These are phyloP conservation scores for Paramecium caudatum DNA, from an alignment of 73 alveolate genomes.

Conservation along the genomic window DNA sequence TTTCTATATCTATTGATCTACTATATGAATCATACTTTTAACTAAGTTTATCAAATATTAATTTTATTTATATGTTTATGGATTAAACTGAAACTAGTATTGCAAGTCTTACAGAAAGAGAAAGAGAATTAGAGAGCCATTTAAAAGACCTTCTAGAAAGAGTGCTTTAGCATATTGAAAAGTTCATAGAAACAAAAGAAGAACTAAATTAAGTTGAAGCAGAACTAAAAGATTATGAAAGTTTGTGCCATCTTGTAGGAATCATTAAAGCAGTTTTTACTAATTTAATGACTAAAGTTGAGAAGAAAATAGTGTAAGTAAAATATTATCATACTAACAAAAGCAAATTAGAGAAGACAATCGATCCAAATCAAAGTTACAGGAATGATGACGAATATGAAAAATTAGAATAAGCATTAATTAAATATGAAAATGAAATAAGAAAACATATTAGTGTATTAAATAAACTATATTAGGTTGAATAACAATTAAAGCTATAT, in stretches of 20 bases:
- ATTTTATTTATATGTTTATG: conserved; percentile 18
- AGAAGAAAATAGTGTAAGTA: conserved; percentile 56
- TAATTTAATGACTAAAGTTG: conserved; percentile 40
- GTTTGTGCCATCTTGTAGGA: conserved; percentile 41
- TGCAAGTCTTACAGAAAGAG: conserved; percentile 14
- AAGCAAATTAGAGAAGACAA: conserved; percentile 2
- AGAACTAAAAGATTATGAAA: conserved; percentile 64
- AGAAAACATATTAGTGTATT: conserved; percentile 53
- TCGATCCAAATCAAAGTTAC: background rate
- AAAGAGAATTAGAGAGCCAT: conserved; percentile 28
- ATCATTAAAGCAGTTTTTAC: conserved; percentile 61
- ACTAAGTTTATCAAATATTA: no score
- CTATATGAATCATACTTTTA: no score
- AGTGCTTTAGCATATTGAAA: conserved; percentile 3
- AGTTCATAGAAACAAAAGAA: conserved; percentile 59
- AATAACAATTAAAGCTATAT: conserved; percentile 28
- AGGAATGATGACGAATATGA: conserved; percentile 63
- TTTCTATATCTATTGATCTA: no score
- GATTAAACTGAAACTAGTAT: conserved; percentile 45
- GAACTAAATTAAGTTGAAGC: conserved; percentile 58
- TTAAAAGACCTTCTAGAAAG: conserved; percentile 55
- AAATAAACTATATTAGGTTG: conserved; percentile 9
- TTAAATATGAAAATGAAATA: conserved; percentile 48
- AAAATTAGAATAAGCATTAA: conserved; percentile 37
- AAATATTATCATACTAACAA: conserved; percentile 25